These are phyloP conservation scores for Zygnema cylindricum DNA, from an alignment of 139 green algal genomes.

Conservation along the genomic window DNA sequence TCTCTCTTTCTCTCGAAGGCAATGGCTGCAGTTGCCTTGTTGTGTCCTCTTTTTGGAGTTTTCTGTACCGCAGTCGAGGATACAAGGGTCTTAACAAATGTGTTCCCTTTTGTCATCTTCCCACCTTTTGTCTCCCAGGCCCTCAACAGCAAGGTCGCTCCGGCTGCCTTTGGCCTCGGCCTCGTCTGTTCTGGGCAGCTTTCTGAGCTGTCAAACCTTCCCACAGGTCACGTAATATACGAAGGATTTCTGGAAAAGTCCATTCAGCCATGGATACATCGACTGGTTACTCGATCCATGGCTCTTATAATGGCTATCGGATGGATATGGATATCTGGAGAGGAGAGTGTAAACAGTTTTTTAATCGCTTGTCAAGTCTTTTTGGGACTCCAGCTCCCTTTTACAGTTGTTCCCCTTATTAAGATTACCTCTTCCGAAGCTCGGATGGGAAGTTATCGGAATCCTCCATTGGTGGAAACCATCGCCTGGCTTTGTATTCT, in stretches of 20 bases:
- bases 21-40: no score
- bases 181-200: no score
- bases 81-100: no score
- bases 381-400: slow-evolving; percentile 61
- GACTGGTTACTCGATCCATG: background rate
- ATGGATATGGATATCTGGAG: slow-evolving; percentile 32
- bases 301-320: background rate
- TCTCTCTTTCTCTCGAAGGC: no score
- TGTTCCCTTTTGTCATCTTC: no score
- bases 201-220: background rate
- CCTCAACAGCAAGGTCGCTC: no score
- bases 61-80: no score
- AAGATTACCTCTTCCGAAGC: slow-evolving; percentile 45
- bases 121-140: no score
- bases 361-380: slow-evolving; percentile 54
- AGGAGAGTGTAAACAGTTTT: slow-evolving; percentile 26
- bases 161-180: no score
- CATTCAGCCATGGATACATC: background rate
- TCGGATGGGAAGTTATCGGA: slow-evolving; percentile 48
- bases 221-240: background rate
- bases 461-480: slow-evolving; percentile 5
- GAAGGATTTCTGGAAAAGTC: background rate
- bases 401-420: slow-evolving; percentile 64
- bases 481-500: slow-evolving; percentile 8
- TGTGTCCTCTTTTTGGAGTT: no score